Base-by-base conservation (phyloP, 768 basidiomycete genomes). In the Terana coerulea region DNA sequence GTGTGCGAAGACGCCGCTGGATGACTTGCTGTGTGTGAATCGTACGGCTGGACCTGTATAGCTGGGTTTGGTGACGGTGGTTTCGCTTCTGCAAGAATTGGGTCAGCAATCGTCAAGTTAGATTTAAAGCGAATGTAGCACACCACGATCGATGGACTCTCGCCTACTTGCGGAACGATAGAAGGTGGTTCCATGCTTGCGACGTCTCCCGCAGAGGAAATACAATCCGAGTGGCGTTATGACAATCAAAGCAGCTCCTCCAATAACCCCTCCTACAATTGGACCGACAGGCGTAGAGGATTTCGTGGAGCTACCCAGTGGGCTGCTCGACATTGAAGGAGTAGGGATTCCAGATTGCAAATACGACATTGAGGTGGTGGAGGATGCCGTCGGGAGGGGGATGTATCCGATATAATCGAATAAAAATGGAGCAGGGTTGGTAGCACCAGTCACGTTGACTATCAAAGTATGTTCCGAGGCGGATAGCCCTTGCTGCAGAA, bases 211-310 rank as follows among this genome's bases (percentile, higher is more conserved):
- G n/a, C 43, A 29, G 3, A 43, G 19, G 31, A 45, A 31, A 2
- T 35, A 37, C 15, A 48, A 3, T 11, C 28, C 42, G 26, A 44
- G 8, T 11, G 35, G 15, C 8, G 25, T 17, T 22, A 50, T 30
- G 4, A 55, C 21, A 2, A 55, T 30, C 9, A 55, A 17, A 9
- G 42, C 53, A 21, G 51, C 35, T 6, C 53, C 53, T 28, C 53
- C 53, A 17, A 55, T 35, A 1, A 49, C 48, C 1, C 53, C 53
- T 19, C 53, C 53, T 17, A 55, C 53, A 17, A 55, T 55, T 5
- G 53, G 48, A 9, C 53, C 53, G 8, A 55, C 39, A 3, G 52
- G 52, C 19, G 28, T 41, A 2, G 45, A 7, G 15, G 43, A 34
- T 19, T 43, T 42, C 2, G 19, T 15, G 24, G 21, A 19, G 28